Percentiles rank a stretch among this genome's conserved stretches.
These are phyloP conservation scores for Conoideocrella luteorostrata DNA, from an alignment of 2,329 filamentous ascomycete species.

Conservation along the genomic window DNA sequence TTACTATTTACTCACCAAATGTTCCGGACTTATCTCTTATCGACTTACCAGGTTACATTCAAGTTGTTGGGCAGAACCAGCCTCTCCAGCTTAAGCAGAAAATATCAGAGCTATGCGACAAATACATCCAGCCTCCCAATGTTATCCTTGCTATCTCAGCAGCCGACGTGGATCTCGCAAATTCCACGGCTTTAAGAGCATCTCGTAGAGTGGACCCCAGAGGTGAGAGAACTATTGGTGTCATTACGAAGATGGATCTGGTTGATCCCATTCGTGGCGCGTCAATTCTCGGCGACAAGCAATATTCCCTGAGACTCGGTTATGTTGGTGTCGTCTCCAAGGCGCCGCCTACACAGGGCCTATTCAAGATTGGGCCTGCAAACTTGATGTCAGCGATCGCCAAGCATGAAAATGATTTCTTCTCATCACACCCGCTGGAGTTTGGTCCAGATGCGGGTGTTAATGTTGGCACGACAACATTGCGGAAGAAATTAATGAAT, in stretches of 20 bases:
- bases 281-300: conserved; percentile 75
- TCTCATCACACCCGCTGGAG: conserved; percentile 73
- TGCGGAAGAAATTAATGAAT: conserved; percentile 94
- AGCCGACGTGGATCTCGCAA: conserved; percentile 93
- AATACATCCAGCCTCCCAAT: conserved; percentile 94
- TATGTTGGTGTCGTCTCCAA: conserved; percentile 94
- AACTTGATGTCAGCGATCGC: conserved; percentile 77
- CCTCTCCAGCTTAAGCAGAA: conserved; percentile 89
- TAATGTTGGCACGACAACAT: conserved; percentile 72
- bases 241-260: conserved; percentile 99
- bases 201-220: conserved; percentile 88
- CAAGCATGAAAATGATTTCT: conserved; percentile 84
- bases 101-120: conserved; percentile 93
- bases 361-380: conserved; percentile 77
- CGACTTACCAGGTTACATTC: conserved; percentile 94
- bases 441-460: conserved; percentile 70
- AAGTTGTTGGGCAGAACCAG: conserved; percentile 87
- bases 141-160: conserved; percentile 96
- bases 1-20: conserved; percentile 90
- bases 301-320: conserved; percentile 89
- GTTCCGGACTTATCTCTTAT: conserved; percentile 94
- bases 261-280: conserved; percentile 77
- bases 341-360: conserved; percentile 59
- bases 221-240: conserved; percentile 92
- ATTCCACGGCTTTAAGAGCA: conserved; percentile 85